phyloP scores from a whole-genome alignment of 2,329 filamentous ascomycete species.

The Emergomyces orientalis region DNA sequence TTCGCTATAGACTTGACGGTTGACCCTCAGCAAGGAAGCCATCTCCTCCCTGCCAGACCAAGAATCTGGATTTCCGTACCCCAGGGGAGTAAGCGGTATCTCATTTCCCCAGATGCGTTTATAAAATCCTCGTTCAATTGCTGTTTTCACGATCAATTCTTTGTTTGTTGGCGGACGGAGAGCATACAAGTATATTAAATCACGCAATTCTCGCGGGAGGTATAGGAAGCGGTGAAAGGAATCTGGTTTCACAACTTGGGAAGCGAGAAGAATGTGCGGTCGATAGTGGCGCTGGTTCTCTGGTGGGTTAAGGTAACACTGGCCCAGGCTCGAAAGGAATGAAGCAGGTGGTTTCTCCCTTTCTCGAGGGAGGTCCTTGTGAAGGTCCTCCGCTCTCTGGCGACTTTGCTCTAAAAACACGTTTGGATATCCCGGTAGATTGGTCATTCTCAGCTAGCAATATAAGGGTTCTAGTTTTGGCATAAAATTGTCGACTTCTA shows the following conservation, averaged over 20 bases:
- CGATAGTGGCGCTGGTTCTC: constrained; percentile 1
- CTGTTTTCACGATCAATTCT: neutral
- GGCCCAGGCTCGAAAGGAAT: neutral
- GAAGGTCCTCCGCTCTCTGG: neutral
- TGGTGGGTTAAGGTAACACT: constrained; percentile 3
- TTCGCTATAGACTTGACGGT: neutral
- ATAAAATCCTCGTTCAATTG: neutral
- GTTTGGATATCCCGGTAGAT: neutral
- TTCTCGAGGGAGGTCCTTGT: neutral
- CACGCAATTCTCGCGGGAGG: constrained; percentile 3
- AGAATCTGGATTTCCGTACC: neutral
- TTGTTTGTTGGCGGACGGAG: neutral
- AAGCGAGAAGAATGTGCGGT: neutral
- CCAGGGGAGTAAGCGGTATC: neutral
- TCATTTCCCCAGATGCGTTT: neutral
- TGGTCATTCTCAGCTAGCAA: neutral
- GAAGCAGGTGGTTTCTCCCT: neutral
- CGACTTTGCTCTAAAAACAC: neutral
- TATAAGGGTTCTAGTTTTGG: neutral
- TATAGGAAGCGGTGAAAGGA: neutral
- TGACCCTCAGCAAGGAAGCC: neutral
- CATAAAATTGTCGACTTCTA: neutral
- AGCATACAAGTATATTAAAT: neutral
- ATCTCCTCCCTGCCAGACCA: constrained; percentile 5
- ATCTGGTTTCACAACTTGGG: neutral